Percentiles rank a stretch among this genome's conserved stretches.
phyloP scores from a whole-genome alignment of 345 rosid genomes.

The Eucalyptus rudis region DNA sequence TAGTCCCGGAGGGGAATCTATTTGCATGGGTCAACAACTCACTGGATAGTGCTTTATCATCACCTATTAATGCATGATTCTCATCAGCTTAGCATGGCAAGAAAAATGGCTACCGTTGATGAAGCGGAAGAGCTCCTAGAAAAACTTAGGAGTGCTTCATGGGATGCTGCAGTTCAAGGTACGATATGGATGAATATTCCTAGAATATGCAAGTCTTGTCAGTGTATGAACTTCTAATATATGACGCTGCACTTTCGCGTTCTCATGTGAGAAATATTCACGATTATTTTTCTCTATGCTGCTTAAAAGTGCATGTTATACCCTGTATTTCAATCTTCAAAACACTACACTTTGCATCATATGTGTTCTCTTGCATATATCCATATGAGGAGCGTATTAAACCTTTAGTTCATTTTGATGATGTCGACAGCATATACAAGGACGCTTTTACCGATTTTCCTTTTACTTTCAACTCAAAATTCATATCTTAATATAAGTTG shows the following conservation, averaged over 20 bases:
- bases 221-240: neutral
- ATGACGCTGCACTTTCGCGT: neutral
- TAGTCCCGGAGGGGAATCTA: neutral
- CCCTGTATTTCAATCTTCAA: neutral
- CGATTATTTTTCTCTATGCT: neutral
- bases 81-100: constrained; percentile 81
- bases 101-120: constrained; percentile 81
- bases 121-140: constrained; percentile 73
- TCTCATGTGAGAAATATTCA: neutral
- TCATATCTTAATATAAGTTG: neutral
- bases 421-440: neutral
- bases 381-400: neutral
- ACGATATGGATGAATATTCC: neutral
- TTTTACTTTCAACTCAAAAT: neutral
- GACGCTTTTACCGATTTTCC: neutral
- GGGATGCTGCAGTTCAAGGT: constrained; percentile 88
- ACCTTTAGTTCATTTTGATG: too few species aligned
- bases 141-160: constrained; percentile 69
- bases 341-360: neutral
- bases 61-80: neutral
- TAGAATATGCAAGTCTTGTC: neutral
- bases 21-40: neutral
- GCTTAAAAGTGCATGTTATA: neutral
- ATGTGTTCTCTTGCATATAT: neutral
- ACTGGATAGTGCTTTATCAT: neutral